A percentile compares a stretch with the other conserved stretches of the same genome.
These are phyloP conservation scores for Mrakia frigida DNA, from an alignment of 768 basidiomycete species.

Conservation along the genomic window DNA sequence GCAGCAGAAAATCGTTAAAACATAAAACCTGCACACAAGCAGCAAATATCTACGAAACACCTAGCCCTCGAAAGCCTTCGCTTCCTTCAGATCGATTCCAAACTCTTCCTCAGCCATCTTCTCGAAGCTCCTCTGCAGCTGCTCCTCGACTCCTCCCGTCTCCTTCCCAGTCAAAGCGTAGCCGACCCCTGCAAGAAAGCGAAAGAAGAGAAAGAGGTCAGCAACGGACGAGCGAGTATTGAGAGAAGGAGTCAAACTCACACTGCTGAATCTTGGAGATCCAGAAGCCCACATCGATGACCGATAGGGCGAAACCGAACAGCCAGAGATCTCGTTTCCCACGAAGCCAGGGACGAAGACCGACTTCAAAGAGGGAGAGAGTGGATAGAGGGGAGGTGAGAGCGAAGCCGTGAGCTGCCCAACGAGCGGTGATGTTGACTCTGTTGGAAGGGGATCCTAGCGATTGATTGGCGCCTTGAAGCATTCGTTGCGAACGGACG, in stretches of 20 bases:
- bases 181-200: constrained; percentile 41
- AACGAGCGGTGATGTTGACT: constrained; percentile 72
- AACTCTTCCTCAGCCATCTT: constrained; percentile 69
- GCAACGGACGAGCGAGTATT: background rate
- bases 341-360: constrained; percentile 41
- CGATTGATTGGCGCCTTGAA: constrained; percentile 53
- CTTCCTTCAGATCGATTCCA: constrained; percentile 27
- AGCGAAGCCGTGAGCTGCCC: constrained; percentile 48
- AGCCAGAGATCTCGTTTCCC: constrained; percentile 51
- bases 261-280: constrained; percentile 52
- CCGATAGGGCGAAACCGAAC: constrained; percentile 62
- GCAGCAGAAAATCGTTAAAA: background rate
- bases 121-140: constrained; percentile 65
- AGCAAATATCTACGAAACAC: background rate
- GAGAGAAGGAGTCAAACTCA: constrained; percentile 31
- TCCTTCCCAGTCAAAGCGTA: constrained; percentile 39
- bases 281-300: constrained; percentile 70
- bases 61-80: constrained; percentile 25
- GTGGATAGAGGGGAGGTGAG: constrained; percentile 53
- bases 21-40: background rate
- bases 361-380: constrained; percentile 41
- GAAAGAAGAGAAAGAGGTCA: background rate
- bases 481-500: constrained; percentile 47
- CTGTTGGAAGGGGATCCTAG: constrained; percentile 83
- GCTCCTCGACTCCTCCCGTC: constrained; percentile 66